Base-by-base conservation (phyloP, 306 rosid genomes). In the Lagenaria siceraria region DNA sequence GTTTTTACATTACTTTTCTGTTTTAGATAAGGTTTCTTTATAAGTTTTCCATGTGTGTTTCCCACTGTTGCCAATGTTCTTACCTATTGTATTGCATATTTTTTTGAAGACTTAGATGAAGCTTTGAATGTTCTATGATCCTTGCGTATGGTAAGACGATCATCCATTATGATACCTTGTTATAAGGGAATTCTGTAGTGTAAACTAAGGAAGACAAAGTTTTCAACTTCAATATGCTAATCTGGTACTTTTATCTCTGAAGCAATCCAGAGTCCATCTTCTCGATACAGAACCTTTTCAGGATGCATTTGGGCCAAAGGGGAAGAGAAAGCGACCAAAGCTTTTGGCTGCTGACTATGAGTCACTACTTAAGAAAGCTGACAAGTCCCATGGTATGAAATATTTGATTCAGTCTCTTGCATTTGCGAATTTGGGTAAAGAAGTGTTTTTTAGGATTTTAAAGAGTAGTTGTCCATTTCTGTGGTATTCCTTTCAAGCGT, bases 211-310 rank as follows among this genome's bases (percentile, higher is more conserved):
- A 66, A 66, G 52, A 42, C 19, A 3, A 21, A n/a, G 40, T 15
- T 53, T 74, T n/a, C 11, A 46, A 40, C 59, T 36, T 43, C 11
- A n/a, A n/a, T 76, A 4, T 71, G 72, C 71, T 82, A 42, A 81
- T 53, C 27, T 59, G 1, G 77, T 79, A 79, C 36, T 78, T 76
- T 76, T 83, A 59, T 61, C 21, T 72, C 63, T 84, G 86, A 68
- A 95, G 98, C 98, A 95, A 95, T 42, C 97, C 10, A 87, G 95
- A 82, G 96, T 92, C 81, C 97, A 95, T 81, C 92, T 95, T 46
- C 97, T 95, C 58, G 97, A 92, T 43, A 90, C 93, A 68, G 93
- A 95, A 91, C 87, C 96, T 10, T 95, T 95, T 77, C 61, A 17
- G 25, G 90, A 95, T 88, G 96, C 93, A 18, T 94, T 94, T 81